phyloP scores from a whole-genome alignment of 495 filamentous ascomycete genomes.

The Aspergillus steynii region DNA sequence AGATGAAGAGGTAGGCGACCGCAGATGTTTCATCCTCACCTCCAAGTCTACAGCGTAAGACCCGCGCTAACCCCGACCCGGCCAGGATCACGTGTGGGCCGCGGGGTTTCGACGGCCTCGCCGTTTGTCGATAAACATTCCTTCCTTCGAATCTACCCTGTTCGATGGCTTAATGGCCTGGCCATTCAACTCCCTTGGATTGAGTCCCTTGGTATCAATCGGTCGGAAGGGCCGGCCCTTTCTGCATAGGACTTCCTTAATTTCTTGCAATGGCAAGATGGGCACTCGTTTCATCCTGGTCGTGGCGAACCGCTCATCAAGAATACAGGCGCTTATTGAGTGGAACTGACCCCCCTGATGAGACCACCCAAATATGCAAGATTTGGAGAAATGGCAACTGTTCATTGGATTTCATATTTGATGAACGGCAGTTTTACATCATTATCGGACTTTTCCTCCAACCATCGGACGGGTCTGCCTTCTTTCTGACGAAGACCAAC shows the following conservation, averaged over 20 bases:
- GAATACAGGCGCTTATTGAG: slow-evolving; percentile 40
- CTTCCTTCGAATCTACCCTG: too few species aligned
- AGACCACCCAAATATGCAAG: slow-evolving; percentile 14
- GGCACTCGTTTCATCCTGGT: slow-evolving; percentile 12
- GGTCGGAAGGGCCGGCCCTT: neutral
- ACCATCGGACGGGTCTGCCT: slow-evolving; percentile 23
- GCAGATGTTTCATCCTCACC: neutral
- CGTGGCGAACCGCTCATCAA: slow-evolving; percentile 21
- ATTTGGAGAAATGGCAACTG: slow-evolving; percentile 18
- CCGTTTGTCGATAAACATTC: neutral
- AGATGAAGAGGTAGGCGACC: neutral
- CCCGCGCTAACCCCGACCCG: neutral
- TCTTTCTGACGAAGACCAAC: slow-evolving; percentile 35
- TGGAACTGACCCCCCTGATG: slow-evolving; percentile 31
- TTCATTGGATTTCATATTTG: slow-evolving; percentile 32
- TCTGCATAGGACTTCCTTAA: neutral
- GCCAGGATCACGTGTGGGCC: neutral
- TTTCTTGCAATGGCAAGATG: neutral
- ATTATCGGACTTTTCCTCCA: slow-evolving; percentile 24
- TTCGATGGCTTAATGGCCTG: neutral
- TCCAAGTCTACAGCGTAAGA: too few species aligned
- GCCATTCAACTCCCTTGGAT: neutral
- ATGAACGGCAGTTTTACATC: slow-evolving; percentile 18
- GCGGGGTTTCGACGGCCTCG: neutral
- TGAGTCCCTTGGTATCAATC: neutral